Percentiles rank a stretch among this genome's conserved stretches.
Evolutionary conservation across 129 eudicot species (phyloP).

Genomic region (Pittosporum tobira): DNA sequence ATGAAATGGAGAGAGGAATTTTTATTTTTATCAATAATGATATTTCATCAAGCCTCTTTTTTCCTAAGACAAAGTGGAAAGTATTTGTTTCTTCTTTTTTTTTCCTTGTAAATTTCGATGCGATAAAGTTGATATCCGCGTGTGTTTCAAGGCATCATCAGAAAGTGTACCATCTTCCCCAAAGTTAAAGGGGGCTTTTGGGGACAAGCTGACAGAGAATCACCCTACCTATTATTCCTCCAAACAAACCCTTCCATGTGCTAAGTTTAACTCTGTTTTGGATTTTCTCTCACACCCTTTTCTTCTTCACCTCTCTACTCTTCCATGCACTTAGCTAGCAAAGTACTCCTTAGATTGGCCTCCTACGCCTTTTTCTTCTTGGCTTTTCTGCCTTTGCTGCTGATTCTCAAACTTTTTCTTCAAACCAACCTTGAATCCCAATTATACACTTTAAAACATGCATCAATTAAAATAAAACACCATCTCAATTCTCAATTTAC

Average conservation of each 20-base stretch:
- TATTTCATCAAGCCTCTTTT: neutral
- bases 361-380: conserved; percentile 32
- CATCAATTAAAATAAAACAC: too few relatives aligned
- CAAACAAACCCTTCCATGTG: conserved; percentile 62
- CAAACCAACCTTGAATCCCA: conserved; percentile 7
- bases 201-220: conserved; percentile 46
- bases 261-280: conserved; percentile 50
- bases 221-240: conserved; percentile 57
- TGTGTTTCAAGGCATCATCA: conserved; percentile 13
- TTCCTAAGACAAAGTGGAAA: too few relatives aligned
- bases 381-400: conserved; percentile 36
- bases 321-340: conserved; percentile 11
- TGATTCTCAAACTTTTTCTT: conserved; percentile 33
- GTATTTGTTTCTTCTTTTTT: too few relatives aligned
- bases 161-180: conserved; percentile 37
- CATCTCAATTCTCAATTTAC: too few relatives aligned
- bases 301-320: conserved; percentile 12
- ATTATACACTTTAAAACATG: conserved; percentile 18
- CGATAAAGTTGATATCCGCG: neutral
- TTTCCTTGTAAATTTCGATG: too few relatives aligned
- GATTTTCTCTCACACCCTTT: conserved; percentile 18
- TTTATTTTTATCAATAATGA: neutral
- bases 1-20: too few relatives aligned
- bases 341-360: conserved; percentile 47
- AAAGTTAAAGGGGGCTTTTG: conserved; percentile 26